These are phyloP conservation scores for Peronospora belbahrii DNA, from an alignment of 352 stramenopile genomes.

Conservation along the genomic window DNA sequence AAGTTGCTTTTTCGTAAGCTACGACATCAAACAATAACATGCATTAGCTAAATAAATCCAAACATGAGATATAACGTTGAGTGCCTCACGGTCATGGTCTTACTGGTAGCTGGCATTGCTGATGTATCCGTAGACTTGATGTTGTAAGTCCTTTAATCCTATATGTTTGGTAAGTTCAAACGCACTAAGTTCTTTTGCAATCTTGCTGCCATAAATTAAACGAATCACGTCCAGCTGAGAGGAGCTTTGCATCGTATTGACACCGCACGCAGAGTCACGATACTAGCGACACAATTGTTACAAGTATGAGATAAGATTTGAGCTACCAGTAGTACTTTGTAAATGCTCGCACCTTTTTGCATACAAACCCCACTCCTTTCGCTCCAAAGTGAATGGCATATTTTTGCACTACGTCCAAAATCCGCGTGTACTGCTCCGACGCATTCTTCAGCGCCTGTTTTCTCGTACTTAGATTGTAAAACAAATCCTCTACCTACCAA, in stretches of 20 bases:
- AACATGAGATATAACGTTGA: background rate
- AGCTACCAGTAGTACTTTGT: background rate
- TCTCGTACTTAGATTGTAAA: conserved; percentile 96
- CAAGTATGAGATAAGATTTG: too few species aligned
- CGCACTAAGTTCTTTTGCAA: conserved; percentile 48
- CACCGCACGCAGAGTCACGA: conserved; percentile 66
- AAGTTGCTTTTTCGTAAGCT: conserved; percentile 80
- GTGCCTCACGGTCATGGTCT: background rate
- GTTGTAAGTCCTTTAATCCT: conserved; percentile 34
- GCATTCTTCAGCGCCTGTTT: conserved; percentile 88
- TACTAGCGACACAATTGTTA: too few species aligned
- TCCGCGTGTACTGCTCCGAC: conserved; percentile 90
- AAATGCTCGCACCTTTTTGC: conserved; percentile 76
- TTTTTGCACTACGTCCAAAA: conserved; percentile 93
- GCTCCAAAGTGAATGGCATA: conserved; percentile 93
- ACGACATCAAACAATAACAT: background rate
- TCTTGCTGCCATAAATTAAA: conserved; percentile 64
- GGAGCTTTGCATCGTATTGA: conserved; percentile 62
- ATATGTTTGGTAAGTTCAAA: conserved; percentile 37
- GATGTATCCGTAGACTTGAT: conserved; percentile 46
- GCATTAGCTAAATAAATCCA: background rate
- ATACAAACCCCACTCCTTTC: conserved; percentile 90
- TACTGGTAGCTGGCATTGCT: conserved; percentile 88
- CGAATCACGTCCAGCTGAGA: conserved; percentile 68
- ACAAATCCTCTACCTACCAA: conserved; percentile 94